Evolutionary conservation across 345 rosid genomes (phyloP), one percentile per base, ranked within the genome.

Genomic region (Eucalyptus fibrosa): DNA sequence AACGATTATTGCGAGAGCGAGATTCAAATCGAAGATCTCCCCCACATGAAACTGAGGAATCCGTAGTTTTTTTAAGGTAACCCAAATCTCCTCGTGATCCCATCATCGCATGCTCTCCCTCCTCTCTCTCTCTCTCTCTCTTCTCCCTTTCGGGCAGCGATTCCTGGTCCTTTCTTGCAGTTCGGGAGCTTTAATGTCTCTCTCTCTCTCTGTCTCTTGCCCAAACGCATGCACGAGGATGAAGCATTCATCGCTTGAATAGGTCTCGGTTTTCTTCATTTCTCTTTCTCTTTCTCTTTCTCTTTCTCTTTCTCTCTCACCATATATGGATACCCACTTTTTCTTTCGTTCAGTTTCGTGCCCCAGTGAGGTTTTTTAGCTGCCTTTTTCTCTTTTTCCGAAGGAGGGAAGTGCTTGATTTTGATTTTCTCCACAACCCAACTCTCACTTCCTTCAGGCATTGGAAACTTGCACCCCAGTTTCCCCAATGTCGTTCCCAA

Each of bases 321-420:
- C 28, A 21, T 21, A 40, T 77, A 40, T 12, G 1, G 85, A 40
- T 77, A 77, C 85, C 85, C 85, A 42, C 47, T 77, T 86, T 53
- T 86, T 51, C 89, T 60, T 86, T 87, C 67, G 50, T 51, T 65
- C 91, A 90, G 94, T 93, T 94, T 93, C 93, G 86, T 91, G 87
- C 51, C 89, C 83, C 80, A 56, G 91, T 77, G 85, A 77, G 85
- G 13, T 37, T 77, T 40, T 77, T 40, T 77, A 77, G 85, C 85
- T 77, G 85, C 85, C 16, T 11, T 77, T 77, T 77, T 77, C 28
- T 40, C 85, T 40, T 77, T 77, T 62, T 62, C 32, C 85, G 9
- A 40, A 77, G 85, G 44, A 21, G 47, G 85, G 88, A 59, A 42
- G 88, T 93, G 83, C 88, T 90, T 90, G 85, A 53, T 40, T 23